Percentiles rank a stretch among this genome's conserved stretches.
Conservation (phyloP, 2,329 filamentous ascomycete species). For the Fulvia fulva region DNA sequence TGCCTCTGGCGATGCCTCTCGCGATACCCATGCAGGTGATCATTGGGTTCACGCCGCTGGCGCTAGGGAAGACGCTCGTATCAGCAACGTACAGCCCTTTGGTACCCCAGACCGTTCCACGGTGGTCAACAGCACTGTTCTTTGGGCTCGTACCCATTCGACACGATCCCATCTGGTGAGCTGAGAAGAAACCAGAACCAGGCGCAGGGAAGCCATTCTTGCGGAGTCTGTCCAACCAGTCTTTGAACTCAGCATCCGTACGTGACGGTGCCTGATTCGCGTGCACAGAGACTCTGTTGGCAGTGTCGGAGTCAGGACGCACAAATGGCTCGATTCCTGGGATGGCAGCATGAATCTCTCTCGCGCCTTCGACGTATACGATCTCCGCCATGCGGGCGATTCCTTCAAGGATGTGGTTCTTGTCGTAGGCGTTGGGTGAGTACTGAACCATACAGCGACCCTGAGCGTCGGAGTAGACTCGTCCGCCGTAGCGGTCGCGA, state of each 20-base stretch:
- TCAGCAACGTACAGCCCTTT: conserved; percentile 67
- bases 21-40: conserved; percentile 69
- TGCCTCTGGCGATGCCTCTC: conserved; percentile 59
- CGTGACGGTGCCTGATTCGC: conserved; percentile 34
- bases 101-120: conserved; percentile 58
- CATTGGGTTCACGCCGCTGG: conserved; percentile 80
- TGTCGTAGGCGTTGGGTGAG: conserved; percentile 66
- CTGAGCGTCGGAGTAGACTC: conserved; percentile 67
- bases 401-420: conserved; percentile 67
- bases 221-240: conserved; percentile 55
- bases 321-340: conserved; percentile 63
- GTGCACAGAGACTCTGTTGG: conserved; percentile 17
- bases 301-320: conserved; percentile 31
- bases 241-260: conserved; percentile 57
- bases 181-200: conserved; percentile 58
- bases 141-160: conserved; percentile 58
- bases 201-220: conserved; percentile 50
- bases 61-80: conserved; percentile 70
- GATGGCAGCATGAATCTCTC: conserved; percentile 68
- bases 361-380: conserved; percentile 71
- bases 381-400: conserved; percentile 70
- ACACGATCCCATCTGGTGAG: conserved; percentile 78
- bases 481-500: conserved; percentile 71
- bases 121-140: conserved; percentile 43
- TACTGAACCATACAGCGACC: conserved; percentile 67